phyloP scores from a whole-genome alignment of 768 basidiomycete species.

The Lactarius deliciosus region DNA sequence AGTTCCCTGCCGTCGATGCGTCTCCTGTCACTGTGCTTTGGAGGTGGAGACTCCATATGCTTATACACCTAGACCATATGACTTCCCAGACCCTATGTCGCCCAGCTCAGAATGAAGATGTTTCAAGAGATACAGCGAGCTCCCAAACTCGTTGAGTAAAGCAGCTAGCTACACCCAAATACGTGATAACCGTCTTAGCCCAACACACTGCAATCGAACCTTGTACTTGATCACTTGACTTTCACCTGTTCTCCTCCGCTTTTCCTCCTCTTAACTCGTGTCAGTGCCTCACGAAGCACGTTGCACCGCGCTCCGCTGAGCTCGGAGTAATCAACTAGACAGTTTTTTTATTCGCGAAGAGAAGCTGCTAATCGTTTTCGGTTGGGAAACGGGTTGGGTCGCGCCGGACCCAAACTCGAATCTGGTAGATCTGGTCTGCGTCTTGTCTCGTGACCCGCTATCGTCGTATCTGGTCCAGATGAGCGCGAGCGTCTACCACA shows the following conservation, averaged over 20 bases:
- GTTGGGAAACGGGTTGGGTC: background rate
- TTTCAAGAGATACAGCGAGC: background rate
- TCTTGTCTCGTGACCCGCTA: background rate
- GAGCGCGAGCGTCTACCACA: background rate
- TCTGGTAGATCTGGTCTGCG: background rate
- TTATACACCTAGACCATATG: background rate
- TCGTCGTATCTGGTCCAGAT: background rate
- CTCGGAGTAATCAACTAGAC: background rate
- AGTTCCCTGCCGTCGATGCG: background rate
- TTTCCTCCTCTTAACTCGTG: too few species aligned
- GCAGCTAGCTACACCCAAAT: too few species aligned
- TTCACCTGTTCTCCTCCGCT: too few species aligned
- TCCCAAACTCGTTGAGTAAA: too few species aligned
- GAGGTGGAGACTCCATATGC: background rate
- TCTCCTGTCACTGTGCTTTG: background rate
- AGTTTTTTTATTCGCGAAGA: background rate
- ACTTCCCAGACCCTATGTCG: background rate
- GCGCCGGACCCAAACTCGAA: background rate
- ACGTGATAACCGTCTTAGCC: too few species aligned
- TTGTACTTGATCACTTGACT: too few species aligned
- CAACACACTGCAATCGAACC: too few species aligned
- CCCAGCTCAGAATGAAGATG: background rate
- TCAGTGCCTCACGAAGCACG: too few species aligned
- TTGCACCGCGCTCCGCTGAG: background rate
- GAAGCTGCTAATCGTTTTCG: background rate